A percentile compares a stretch with the other conserved stretches of the same genome.
Conservation (phyloP, 2,329 filamentous ascomycete genomes). For the Botrytis tulipae region DNA sequence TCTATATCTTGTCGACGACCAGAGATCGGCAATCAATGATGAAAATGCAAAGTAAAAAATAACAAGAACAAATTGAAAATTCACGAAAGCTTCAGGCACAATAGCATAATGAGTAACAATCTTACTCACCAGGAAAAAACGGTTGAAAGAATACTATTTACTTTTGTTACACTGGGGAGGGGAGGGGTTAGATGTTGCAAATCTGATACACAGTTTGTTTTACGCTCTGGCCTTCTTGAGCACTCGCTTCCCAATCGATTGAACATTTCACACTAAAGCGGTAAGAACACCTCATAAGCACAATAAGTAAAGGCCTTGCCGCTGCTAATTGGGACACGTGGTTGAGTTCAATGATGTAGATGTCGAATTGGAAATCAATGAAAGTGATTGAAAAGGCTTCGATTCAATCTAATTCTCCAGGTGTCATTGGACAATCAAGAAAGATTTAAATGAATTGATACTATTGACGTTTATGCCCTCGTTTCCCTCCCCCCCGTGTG, state of each 20-base stretch:
- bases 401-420: background rate
- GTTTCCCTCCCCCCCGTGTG: background rate
- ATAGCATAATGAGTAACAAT: slow-evolving; percentile 1
- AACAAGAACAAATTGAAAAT: background rate
- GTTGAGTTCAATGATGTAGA: background rate
- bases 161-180: slow-evolving; percentile 13
- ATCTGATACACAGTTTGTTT: slow-evolving; percentile 17
- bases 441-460: slow-evolving; percentile 1
- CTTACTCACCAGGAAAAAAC: background rate
- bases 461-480: slow-evolving; percentile 7
- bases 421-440: background rate
- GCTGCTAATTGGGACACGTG: slow-evolving; percentile 2
- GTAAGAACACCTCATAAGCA: background rate
- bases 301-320: background rate
- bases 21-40: slow-evolving; percentile 21
- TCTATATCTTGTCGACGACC: slow-evolving; percentile 3
- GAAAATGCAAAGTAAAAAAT: slow-evolving; percentile 24
- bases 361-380: background rate
- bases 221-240: slow-evolving; percentile 12
- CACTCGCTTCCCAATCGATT: slow-evolving; percentile 6
- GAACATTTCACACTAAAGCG: slow-evolving; percentile 8
- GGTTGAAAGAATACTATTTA: background rate
- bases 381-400: background rate
- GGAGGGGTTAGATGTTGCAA: slow-evolving; percentile 18
- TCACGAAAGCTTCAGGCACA: background rate